Percentiles rank a stretch among this genome's conserved stretches.
Evolutionary conservation across 768 basidiomycete species (phyloP).

Genomic region (Trametes gibbosa): DNA sequence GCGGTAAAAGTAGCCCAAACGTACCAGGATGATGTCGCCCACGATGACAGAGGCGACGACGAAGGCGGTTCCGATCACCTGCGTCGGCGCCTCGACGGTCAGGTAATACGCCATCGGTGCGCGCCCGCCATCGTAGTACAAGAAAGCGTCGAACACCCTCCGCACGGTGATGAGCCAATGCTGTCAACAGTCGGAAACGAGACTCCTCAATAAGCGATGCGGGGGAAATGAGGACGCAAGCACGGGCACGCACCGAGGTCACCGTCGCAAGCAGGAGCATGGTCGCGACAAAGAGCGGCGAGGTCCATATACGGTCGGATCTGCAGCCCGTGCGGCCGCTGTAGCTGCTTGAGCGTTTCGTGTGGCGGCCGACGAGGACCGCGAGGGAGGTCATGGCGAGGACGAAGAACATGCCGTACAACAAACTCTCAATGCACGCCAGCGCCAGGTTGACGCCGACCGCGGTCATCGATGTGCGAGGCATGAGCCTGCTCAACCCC

Average conservation of each 20-base stretch:
- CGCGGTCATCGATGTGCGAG: background rate
- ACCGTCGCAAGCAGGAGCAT: slow-evolving; percentile 2
- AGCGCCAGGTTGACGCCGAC: slow-evolving; percentile 7
- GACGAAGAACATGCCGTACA: slow-evolving; percentile 9
- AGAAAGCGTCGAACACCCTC: slow-evolving; percentile 7
- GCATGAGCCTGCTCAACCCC: slow-evolving; percentile 1
- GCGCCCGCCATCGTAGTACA: background rate
- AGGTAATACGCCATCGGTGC: slow-evolving; percentile 9
- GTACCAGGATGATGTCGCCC: slow-evolving; percentile 13
- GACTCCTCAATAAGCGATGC: background rate
- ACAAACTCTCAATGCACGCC: slow-evolving; percentile 7
- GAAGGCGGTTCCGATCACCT: slow-evolving; percentile 3
- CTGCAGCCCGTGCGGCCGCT: background rate
- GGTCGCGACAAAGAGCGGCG: slow-evolving; percentile 8
- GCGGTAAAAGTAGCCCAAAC: background rate
- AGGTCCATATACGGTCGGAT: slow-evolving; percentile 1
- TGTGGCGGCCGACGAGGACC: slow-evolving; percentile 10
- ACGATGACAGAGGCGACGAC: slow-evolving; percentile 8
- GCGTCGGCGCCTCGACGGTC: slow-evolving; percentile 4
- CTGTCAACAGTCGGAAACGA: background rate
- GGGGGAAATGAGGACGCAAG: background rate
- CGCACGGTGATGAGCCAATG: slow-evolving; percentile 12
- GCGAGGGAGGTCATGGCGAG: slow-evolving; percentile 12
- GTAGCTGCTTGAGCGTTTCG: slow-evolving; percentile 1
- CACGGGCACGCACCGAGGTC: background rate